These are phyloP conservation scores for Chaetoscypha palmicola DNA, from an alignment of 2,329 filamentous ascomycete species.

Conservation along the genomic window DNA sequence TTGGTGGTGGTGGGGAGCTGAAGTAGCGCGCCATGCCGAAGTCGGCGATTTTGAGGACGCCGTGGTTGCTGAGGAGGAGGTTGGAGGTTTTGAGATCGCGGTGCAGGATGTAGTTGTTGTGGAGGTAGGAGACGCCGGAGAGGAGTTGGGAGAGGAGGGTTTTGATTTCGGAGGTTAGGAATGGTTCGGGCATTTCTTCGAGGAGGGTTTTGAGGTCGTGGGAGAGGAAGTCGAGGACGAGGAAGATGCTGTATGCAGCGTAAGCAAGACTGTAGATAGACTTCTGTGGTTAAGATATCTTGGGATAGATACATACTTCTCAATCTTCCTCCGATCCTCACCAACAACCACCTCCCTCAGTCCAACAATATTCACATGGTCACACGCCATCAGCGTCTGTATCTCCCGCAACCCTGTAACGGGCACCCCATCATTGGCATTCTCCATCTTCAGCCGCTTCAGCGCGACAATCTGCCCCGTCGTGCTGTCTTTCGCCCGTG, in stretches of 20 bases:
- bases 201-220: conserved; percentile 93
- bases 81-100: conserved; percentile 92
- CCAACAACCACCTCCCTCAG: conserved; percentile 81
- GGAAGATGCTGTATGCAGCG: conserved; percentile 59
- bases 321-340: conserved; percentile 46
- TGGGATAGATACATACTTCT: conserved; percentile 45
- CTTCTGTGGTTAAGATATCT: too few species aligned
- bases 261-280: too few species aligned
- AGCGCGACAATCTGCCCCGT: conserved; percentile 81
- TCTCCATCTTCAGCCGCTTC: conserved; percentile 88
- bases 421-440: conserved; percentile 65
- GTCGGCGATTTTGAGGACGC: conserved; percentile 90
- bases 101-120: conserved; percentile 84
- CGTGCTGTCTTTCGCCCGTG: conserved; percentile 65
- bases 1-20: conserved; percentile 66
- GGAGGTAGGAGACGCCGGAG: conserved; percentile 75
- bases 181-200: conserved; percentile 90
- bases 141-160: conserved; percentile 78
- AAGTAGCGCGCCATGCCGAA: conserved; percentile 96
- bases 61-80: conserved; percentile 89
- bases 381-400: conserved; percentile 74
- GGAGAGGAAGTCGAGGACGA: conserved; percentile 96
- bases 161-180: conserved; percentile 87
- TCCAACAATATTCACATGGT: conserved; percentile 74
- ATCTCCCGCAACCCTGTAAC: conserved; percentile 93